Percentiles rank a stretch among this genome's conserved stretches.
These are phyloP conservation scores for Penicillium desertorum DNA, from an alignment of 495 filamentous ascomycete genomes.

Conservation along the genomic window DNA sequence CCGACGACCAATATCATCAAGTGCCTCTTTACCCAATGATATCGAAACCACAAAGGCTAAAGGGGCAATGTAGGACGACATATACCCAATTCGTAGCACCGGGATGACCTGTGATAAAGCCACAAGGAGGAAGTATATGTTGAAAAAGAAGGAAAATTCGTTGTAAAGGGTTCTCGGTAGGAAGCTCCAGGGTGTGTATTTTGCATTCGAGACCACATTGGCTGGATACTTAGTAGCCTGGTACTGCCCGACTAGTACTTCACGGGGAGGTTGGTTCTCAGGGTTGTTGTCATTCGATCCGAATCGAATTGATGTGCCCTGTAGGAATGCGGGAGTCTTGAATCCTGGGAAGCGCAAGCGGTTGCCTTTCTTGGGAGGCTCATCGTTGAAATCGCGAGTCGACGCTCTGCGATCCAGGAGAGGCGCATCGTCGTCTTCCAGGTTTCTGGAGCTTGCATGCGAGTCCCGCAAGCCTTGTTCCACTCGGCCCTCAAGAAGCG, in stretches of 20 bases:
- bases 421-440: slow-evolving; percentile 63
- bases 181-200: slow-evolving; percentile 96
- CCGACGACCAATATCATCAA: slow-evolving; percentile 86
- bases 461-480: slow-evolving; percentile 41
- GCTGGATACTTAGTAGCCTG: slow-evolving; percentile 49
- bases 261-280: slow-evolving; percentile 39
- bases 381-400: slow-evolving; percentile 29
- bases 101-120: slow-evolving; percentile 92
- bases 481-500: slow-evolving; percentile 52
- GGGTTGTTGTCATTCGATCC: slow-evolving; percentile 23
- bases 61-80: slow-evolving; percentile 92
- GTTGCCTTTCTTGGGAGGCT: slow-evolving; percentile 27
- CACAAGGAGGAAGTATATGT: slow-evolving; percentile 96
- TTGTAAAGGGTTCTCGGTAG: slow-evolving; percentile 93
- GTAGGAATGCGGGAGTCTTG: slow-evolving; percentile 24
- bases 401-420: slow-evolving; percentile 51
- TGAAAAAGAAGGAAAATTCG: slow-evolving; percentile 99
- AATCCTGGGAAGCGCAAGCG: slow-evolving; percentile 36
- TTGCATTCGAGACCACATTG: slow-evolving; percentile 93
- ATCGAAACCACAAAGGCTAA: slow-evolving; percentile 88
- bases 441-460: slow-evolving; percentile 53
- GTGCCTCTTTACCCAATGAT: slow-evolving; percentile 92
- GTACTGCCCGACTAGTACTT: slow-evolving; percentile 44
- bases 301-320: slow-evolving; percentile 19
- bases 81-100: slow-evolving; percentile 84